phyloP scores from a whole-genome alignment of 192 early-diverging fungal genomes.

The Coemansia sp. region DNA sequence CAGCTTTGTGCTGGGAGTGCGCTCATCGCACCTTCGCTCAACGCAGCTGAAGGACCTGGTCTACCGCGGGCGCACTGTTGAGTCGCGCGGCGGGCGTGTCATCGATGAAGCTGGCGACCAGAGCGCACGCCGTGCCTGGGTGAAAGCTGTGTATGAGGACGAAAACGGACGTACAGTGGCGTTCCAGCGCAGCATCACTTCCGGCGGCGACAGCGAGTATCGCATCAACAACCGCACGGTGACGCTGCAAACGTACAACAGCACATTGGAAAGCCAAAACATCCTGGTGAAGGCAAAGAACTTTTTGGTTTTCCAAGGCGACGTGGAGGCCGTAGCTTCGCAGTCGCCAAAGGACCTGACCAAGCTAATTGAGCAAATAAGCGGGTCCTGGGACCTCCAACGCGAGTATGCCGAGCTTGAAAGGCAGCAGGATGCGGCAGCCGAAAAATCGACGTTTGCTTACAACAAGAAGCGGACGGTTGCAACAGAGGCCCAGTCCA shows the following conservation, averaged over 20 bases:
- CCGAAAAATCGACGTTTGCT: conserved; percentile 83
- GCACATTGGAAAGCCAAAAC: conserved; percentile 76
- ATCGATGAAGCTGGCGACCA: conserved; percentile 52
- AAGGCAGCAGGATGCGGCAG: conserved; percentile 75
- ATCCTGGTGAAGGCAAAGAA: conserved; percentile 95
- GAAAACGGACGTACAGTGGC: conserved; percentile 59
- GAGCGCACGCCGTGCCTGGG: conserved; percentile 61
- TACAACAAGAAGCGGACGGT: conserved; percentile 91
- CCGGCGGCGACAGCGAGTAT: conserved; percentile 80
- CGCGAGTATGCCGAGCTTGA: conserved; percentile 86
- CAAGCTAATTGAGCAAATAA: conserved; percentile 92
- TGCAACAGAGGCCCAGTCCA: conserved; percentile 87
- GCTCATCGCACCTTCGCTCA: conserved; percentile 88
- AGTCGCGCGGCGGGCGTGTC: conserved; percentile 47
- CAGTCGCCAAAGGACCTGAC: conserved; percentile 95
- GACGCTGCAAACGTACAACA: conserved; percentile 73
- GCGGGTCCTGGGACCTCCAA: conserved; percentile 89
- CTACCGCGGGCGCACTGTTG: conserved; percentile 68
- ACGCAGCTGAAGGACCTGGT: conserved; percentile 87
- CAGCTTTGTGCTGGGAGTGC: conserved; percentile 95
- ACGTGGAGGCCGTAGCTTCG: conserved; percentile 95
- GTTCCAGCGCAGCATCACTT: conserved; percentile 72
- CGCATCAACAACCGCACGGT: conserved; percentile 77
- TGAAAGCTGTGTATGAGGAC: conserved; percentile 82
- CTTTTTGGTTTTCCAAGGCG: conserved; percentile 99